Base-by-base conservation (phyloP, 306 rosid species). In the Vigna hirtella region DNA sequence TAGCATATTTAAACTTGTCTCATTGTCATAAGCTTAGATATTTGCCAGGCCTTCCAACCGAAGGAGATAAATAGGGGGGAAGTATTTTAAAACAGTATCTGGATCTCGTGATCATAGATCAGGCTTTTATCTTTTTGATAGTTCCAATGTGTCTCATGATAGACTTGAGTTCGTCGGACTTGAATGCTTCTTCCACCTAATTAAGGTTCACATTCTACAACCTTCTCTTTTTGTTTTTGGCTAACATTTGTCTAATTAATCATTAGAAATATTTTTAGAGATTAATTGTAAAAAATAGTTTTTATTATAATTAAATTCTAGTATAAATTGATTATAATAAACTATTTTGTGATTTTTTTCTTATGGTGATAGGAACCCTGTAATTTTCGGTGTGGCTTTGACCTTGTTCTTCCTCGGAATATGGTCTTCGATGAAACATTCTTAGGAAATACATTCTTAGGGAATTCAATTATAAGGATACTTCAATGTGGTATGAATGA, bases 311-410 rank as follows among this genome's bases (percentile, higher is more conserved):
- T 50, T 50, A 15, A 1, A 28, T 28, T 28, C 3, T 28, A 28
- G 32, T 4, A 28, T 4, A 28, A 28, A 28, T 32, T 32, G 56
- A 51, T 51, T n/a, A n/a, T 5, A 1, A 52, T 75, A 6, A 38
- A 6, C 70, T 70, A 9, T 52, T 51, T n/a, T 40, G 30, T 3
- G 30, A 57, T 57, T 22, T 57, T 57, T n/a, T n/a, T n/a, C 4
- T 8, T 11, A 20, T 0, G 42, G 3, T 2, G 9, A 4, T 14
- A 73, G 77, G 26, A 40, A 4, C 77, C 66, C 0, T 4, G 1
- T 13, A 20, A 72, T 9, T 72, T 72, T 16, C 63, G 77, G 22
- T 72, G 77, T 72, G 77, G 77, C 40, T 73, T 73, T 57, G 77
- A 73, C 77, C 15, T 73, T 61, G 17, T 61, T 40, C 3, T 73